Evolutionary conservation across 768 basidiomycete species (phyloP).

Genomic region (Collybia sp.): DNA sequence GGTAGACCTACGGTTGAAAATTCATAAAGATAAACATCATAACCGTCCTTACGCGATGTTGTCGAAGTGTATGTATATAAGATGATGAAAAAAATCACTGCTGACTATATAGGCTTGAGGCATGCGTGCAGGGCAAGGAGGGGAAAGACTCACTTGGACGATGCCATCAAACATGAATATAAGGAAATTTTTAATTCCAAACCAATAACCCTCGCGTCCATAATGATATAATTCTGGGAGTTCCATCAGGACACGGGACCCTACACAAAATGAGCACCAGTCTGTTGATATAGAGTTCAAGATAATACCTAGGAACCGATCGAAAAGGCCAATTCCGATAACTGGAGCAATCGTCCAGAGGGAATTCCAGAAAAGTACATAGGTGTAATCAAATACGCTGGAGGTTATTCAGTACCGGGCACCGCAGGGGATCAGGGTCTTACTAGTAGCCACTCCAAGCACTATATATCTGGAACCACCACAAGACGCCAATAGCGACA

Average conservation of each 20-base stretch:
- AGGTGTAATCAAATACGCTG: constrained; percentile 80
- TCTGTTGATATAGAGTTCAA: background rate
- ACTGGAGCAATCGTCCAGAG: constrained; percentile 92
- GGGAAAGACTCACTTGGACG: constrained; percentile 13
- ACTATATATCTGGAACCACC: constrained; percentile 98
- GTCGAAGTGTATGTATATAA: constrained; percentile 71
- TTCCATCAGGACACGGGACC: constrained; percentile 81
- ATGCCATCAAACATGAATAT: constrained; percentile 15
- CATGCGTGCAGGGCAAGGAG: background rate
- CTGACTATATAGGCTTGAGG: constrained; percentile 49
- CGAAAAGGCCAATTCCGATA: constrained; percentile 92
- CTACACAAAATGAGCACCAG: constrained; percentile 26
- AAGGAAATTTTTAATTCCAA: constrained; percentile 63
- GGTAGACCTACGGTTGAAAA: constrained; percentile 68
- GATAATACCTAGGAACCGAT: constrained; percentile 74
- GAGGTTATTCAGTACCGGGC: background rate
- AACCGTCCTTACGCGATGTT: constrained; percentile 78
- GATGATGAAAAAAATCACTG: constrained; percentile 83
- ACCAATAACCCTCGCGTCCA: constrained; percentile 80
- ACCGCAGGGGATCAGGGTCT: constrained; percentile 21
- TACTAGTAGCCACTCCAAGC: constrained; percentile 95
- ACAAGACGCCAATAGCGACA: constrained; percentile 88
- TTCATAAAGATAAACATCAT: constrained; percentile 66
- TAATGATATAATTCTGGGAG: constrained; percentile 87
- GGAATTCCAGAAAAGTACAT: constrained; percentile 96